Evolutionary conservation across 2,329 filamentous ascomycete species (phyloP).

Genomic region (Parascedosporium putredinis): DNA sequence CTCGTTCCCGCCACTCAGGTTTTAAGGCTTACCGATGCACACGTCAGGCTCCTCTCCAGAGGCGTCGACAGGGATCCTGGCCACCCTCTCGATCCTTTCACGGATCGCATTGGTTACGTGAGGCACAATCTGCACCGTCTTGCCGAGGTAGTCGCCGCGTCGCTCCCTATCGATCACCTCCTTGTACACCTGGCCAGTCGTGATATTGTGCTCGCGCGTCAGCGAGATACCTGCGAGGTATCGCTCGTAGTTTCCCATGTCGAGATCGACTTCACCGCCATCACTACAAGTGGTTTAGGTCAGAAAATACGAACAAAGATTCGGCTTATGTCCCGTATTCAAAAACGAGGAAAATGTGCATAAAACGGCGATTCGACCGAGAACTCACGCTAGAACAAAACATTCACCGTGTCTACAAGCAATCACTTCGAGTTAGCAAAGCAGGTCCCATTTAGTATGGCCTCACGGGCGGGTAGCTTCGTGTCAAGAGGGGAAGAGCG

Average conservation of each 20-base stretch:
- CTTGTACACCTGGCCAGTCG: slow-evolving; percentile 91
- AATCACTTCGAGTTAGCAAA: not conserved
- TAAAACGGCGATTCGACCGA: too few species aligned
- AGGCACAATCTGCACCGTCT: slow-evolving; percentile 83
- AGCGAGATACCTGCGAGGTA: slow-evolving; percentile 62
- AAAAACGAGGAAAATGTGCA: not conserved
- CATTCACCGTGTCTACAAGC: slow-evolving; percentile 68
- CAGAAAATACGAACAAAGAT: not conserved
- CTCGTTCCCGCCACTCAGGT: too few species aligned
- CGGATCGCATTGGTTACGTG: slow-evolving; percentile 88
- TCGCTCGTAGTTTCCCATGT: slow-evolving; percentile 48
- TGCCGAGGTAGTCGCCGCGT: slow-evolving; percentile 69
- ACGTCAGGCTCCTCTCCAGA: slow-evolving; percentile 76
- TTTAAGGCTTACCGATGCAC: slow-evolving; percentile 59
- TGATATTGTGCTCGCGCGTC: slow-evolving; percentile 87
- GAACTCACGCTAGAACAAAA: slow-evolving; percentile 45
- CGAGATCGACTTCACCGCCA: slow-evolving; percentile 53
- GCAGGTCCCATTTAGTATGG: too few species aligned
- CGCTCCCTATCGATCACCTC: slow-evolving; percentile 68
- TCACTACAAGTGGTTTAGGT: slow-evolving; percentile 21
- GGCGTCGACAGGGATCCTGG: slow-evolving; percentile 77
- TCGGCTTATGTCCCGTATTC: not conserved
- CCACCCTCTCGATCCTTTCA: slow-evolving; percentile 83
- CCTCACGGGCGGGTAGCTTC: too few species aligned
- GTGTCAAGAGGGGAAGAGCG: too few species aligned